Conservation (phyloP, 257 asterid species). For the Craterostigma plantagineum region DNA sequence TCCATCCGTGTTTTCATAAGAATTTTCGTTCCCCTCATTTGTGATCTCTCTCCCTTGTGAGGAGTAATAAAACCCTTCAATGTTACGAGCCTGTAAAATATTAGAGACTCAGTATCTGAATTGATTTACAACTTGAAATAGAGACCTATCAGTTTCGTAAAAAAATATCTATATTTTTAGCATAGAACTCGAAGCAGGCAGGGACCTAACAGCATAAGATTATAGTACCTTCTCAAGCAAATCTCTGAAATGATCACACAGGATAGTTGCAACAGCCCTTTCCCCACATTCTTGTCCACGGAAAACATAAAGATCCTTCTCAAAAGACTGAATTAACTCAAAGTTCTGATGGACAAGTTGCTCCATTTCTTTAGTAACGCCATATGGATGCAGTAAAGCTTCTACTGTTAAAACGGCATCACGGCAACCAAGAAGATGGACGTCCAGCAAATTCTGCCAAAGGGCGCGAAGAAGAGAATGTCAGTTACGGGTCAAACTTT, state of each 20-base stretch:
- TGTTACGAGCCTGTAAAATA: constrained; percentile 37
- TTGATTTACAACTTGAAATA: no score
- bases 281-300: constrained; percentile 15
- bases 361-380: constrained; percentile 65
- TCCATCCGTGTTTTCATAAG: constrained; percentile 11
- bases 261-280: constrained; percentile 27
- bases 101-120: no score
- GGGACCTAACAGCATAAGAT: no score
- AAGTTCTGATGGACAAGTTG: constrained; percentile 37
- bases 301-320: constrained; percentile 26
- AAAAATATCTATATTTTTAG: no score
- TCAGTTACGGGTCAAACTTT: no score
- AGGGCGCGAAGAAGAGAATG: no score
- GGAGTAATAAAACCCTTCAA: constrained; percentile 23
- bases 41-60: constrained; percentile 13
- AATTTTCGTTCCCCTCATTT: constrained; percentile 10
- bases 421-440: constrained; percentile 43
- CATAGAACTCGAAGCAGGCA: no score
- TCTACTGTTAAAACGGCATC: constrained; percentile 17
- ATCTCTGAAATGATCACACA: constrained; percentile 40
- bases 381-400: constrained; percentile 37
- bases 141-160: no score
- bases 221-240: constrained; percentile 49
- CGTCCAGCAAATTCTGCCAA: constrained; percentile 48
- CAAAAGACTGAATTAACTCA: constrained; percentile 26